Base-by-base conservation (phyloP, 2,329 filamentous ascomycete genomes). In the Tetracladium maxilliforme region DNA sequence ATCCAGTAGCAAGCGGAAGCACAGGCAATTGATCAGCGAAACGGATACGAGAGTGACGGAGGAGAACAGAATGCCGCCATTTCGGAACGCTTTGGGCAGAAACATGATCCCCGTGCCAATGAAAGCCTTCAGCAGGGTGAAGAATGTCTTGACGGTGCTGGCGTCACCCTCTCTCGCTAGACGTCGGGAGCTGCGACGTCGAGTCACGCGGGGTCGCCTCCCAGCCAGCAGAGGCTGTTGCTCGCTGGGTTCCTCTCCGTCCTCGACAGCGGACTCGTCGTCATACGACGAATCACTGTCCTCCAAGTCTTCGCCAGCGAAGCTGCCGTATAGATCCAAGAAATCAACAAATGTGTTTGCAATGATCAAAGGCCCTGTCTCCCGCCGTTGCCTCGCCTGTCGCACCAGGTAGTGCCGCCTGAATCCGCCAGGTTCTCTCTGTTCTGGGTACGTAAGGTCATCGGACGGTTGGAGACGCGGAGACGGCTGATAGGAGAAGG, bases 81-180 rank as follows among this genome's bases (percentile, higher is more conserved):
- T 84, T 40, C 70, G 69, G 50, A 83, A 84, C 0, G 78, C 78
- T 42, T 81, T 83, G 23, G 78, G 78, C 22, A 84, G 47, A 41
- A 84, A 84, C 70, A 84, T 81, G 45, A 84, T 83, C 32, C 78
- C 78, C 1, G 78, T 84, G 23, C 78, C 78, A 26, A 84, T 66
- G 39, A 84, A 84, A 2, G 78, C 77, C 46, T 84, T 84, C 25
- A 84, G 54, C 7, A 83, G 56, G 0, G 77, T 84, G 45, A 83
- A 82, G 49, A 84, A 84, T 0, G 78, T 74, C 51, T 80, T 78
- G 19, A 64, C 51, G n/a, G 66, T 74, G 26, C 65, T 64, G 3
- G 78, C 74, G 38, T 78, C 71, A 12, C 72, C 74, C 18, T 64
- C 54, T 31, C 47, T 55, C 22, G 24, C n/a, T n/a, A n/a, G n/a